These are phyloP conservation scores for Suhomyces tanzawaensis DNA, from an alignment of 805 yeast species.

Conservation along the genomic window DNA sequence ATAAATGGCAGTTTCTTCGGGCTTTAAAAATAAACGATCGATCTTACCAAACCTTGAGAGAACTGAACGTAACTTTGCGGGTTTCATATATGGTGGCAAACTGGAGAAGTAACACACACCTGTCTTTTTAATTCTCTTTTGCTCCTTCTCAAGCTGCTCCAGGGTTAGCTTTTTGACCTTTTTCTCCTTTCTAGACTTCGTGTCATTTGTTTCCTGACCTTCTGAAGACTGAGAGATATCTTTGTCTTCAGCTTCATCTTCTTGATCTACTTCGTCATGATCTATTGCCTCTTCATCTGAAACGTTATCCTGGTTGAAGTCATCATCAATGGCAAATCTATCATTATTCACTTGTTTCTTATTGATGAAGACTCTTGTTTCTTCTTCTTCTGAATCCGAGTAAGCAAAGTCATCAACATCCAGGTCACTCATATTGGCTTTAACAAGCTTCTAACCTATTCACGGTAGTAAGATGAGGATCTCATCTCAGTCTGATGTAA, in stretches of 20 bases:
- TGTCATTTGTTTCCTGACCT: conserved; percentile 15
- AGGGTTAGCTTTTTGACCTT: conserved; percentile 58
- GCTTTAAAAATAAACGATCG: conserved; percentile 83
- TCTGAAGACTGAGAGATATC: too few species aligned
- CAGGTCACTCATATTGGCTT: too few species aligned
- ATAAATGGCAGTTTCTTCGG: conserved; percentile 69
- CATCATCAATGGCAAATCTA: conserved; percentile 1
- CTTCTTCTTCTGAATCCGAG: conserved; percentile 9
- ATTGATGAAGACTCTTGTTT: conserved; percentile 2
- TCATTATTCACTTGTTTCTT: background rate
- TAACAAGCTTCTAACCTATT: too few species aligned
- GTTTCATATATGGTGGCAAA: conserved; percentile 97
- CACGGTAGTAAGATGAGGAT: too few species aligned
- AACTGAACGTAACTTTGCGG: conserved; percentile 81
- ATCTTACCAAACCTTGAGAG: conserved; percentile 79
- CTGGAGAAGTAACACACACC: conserved; percentile 93
- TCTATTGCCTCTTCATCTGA: conserved; percentile 13
- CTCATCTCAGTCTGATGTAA: too few species aligned
- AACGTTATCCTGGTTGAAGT: conserved; percentile 20
- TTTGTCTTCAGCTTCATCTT: conserved; percentile 13
- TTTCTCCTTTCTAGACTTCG: too few species aligned
- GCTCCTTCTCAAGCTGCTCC: conserved; percentile 52
- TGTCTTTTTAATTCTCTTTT: conserved; percentile 59
- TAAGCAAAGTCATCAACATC: conserved; percentile 9
- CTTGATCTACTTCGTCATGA: conserved; percentile 15